These are phyloP conservation scores for Kalanchoe fedtschenkoi DNA, from an alignment of 164 flowering plant species.

Conservation along the genomic window DNA sequence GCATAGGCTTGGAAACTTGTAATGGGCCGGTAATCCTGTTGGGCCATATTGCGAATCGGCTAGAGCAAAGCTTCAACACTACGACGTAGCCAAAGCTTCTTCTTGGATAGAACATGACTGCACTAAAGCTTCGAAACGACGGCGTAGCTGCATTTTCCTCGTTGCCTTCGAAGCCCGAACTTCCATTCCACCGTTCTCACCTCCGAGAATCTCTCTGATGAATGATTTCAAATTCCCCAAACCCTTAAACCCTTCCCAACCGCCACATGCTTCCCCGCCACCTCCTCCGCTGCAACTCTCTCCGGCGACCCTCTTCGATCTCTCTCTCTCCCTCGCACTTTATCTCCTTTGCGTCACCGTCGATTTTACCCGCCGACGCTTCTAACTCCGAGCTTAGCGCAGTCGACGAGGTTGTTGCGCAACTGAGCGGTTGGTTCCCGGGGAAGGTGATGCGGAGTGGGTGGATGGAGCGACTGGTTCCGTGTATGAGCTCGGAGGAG, in stretches of 20 bases:
- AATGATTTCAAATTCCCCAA: not conserved
- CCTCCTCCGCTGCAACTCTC: conserved; percentile 10
- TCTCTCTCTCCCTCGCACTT: conserved; percentile 5
- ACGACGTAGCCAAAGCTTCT: too few relatives aligned
- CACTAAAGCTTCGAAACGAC: too few relatives aligned
- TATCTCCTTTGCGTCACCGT: conserved; percentile 11
- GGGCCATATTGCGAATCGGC: too few relatives aligned
- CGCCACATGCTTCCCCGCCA: conserved; percentile 13
- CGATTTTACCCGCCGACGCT: conserved; percentile 14
- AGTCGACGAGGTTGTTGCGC: conserved; percentile 19
- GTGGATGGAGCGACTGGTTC: not conserved
- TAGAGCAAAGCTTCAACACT: too few relatives aligned
- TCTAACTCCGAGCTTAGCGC: conserved; percentile 9
- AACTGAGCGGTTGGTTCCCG: conserved; percentile 14
- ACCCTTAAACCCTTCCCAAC: not conserved
- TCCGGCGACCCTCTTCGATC: not conserved
- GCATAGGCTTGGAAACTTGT: too few relatives aligned
- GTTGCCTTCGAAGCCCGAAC: not conserved
- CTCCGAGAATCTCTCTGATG: too few relatives aligned
- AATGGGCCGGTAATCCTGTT: too few relatives aligned
- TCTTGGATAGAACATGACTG: too few relatives aligned
- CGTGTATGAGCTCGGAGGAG: not conserved
- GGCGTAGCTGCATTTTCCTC: too few relatives aligned
- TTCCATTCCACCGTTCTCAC: too few relatives aligned
- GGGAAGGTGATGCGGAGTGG: conserved; percentile 16